Percentiles rank a stretch among this genome's conserved stretches.
These are phyloP conservation scores for Naegleria fowleri DNA, from an alignment of 208 protist genomes.

Conservation along the genomic window DNA sequence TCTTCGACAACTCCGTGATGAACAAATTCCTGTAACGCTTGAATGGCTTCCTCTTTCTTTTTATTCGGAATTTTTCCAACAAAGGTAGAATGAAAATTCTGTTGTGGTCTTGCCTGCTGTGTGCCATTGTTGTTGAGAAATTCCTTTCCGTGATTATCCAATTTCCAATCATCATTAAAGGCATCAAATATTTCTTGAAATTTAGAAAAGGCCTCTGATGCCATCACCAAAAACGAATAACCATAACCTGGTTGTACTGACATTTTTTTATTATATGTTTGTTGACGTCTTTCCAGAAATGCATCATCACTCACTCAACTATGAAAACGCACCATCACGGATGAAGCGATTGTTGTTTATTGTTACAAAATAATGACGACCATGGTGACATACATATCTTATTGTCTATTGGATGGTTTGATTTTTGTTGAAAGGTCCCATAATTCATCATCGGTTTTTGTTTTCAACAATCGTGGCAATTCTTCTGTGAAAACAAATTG, in stretches of 20 bases:
- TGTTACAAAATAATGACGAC: too few relatives aligned
- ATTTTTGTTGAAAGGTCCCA: neutral
- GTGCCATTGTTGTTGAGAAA: neutral
- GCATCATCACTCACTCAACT: too few relatives aligned
- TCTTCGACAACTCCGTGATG: too few relatives aligned
- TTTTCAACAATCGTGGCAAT: neutral
- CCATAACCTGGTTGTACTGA: too few relatives aligned
- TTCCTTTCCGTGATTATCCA: neutral
- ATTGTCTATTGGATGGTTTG: neutral
- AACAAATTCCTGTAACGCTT: too few relatives aligned
- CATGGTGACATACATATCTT: neutral
- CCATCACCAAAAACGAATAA: too few relatives aligned
- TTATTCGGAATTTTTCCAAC: neutral
- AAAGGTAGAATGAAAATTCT: neutral
- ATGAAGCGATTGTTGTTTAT: too few relatives aligned
- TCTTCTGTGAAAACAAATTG: constrained; percentile 13
- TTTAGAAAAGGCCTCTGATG: too few relatives aligned
- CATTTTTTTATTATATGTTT: too few relatives aligned
- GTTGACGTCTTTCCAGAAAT: too few relatives aligned
- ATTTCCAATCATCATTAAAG: neutral
- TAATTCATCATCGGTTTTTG: neutral
- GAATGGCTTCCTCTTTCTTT: neutral
- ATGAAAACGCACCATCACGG: too few relatives aligned
- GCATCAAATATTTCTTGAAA: neutral
- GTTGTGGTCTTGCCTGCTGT: neutral